These are phyloP conservation scores for Candida anglica DNA, from an alignment of 805 yeast species.

Conservation along the genomic window DNA sequence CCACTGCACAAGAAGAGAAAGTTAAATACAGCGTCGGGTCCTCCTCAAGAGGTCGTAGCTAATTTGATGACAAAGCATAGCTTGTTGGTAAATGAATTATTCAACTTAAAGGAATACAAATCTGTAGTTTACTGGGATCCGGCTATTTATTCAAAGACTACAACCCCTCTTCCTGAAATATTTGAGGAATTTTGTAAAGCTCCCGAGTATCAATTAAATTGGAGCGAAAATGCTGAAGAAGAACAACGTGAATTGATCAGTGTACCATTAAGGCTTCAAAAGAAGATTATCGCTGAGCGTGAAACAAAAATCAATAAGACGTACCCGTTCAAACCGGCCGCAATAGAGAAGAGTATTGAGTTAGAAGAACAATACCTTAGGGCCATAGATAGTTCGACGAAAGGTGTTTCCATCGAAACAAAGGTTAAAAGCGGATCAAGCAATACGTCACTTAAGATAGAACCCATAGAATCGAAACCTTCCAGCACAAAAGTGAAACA, in stretches of 20 bases:
- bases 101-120: slow-evolving; percentile 58
- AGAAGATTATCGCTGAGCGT: slow-evolving; percentile 31
- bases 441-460: neutral
- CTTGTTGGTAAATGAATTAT: slow-evolving; percentile 53
- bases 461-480: neutral
- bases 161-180: slow-evolving; percentile 23
- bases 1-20: neutral
- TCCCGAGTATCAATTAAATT: slow-evolving; percentile 22
- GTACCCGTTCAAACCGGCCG: slow-evolving; percentile 33
- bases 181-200: slow-evolving; percentile 26
- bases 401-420: neutral
- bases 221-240: slow-evolving; percentile 27
- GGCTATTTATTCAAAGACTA: slow-evolving; percentile 19
- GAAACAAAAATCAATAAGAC: slow-evolving; percentile 25
- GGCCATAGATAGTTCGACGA: slow-evolving; percentile 2
- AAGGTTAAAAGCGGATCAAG: neutral
- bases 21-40: too few relatives aligned
- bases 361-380: slow-evolving; percentile 16
- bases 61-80: slow-evolving; percentile 45
- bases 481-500: too few relatives aligned
- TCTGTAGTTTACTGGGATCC: slow-evolving; percentile 66
- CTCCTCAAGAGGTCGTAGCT: slow-evolving; percentile 24
- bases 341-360: slow-evolving; percentile 17
- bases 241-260: slow-evolving; percentile 17
- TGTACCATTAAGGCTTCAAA: slow-evolving; percentile 38